Percentiles rank a stretch among this genome's conserved stretches.
These are phyloP conservation scores for Blastosporella zonata DNA, from an alignment of 1,284 basidiomycete species.

Conservation along the genomic window DNA sequence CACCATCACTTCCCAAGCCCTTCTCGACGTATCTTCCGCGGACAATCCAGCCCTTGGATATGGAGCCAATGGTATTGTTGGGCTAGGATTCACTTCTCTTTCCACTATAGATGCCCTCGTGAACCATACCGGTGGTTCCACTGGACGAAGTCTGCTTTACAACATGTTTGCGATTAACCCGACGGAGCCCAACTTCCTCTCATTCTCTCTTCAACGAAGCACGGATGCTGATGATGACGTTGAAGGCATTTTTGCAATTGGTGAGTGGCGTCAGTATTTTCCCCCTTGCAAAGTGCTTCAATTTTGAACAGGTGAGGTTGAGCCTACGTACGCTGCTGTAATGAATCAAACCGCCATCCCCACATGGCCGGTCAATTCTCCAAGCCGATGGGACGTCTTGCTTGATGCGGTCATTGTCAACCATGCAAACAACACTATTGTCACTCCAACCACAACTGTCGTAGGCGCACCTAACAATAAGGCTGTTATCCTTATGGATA, in stretches of 20 bases:
- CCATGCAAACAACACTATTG: slow-evolving; percentile 45
- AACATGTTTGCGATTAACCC: slow-evolving; percentile 71
- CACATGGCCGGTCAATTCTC: slow-evolving; percentile 63
- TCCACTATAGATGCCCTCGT: slow-evolving; percentile 64
- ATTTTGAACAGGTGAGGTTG: slow-evolving; percentile 53
- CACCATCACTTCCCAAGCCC: slow-evolving; percentile 61
- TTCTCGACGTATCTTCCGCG: slow-evolving; percentile 57
- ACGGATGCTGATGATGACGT: slow-evolving; percentile 48
- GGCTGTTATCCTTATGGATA: slow-evolving; percentile 72
- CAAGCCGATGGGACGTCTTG: slow-evolving; percentile 71
- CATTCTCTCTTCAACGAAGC: slow-evolving; percentile 65
- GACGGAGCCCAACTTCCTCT: slow-evolving; percentile 71
- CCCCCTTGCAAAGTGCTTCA: slow-evolving; percentile 4
- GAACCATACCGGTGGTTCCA: slow-evolving; percentile 51
- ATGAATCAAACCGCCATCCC: slow-evolving; percentile 53
- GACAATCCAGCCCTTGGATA: slow-evolving; percentile 70
- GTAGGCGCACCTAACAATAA: slow-evolving; percentile 56
- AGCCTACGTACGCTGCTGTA: slow-evolving; percentile 57
- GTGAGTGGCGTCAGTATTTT: slow-evolving; percentile 33
- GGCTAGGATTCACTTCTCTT: slow-evolving; percentile 74
- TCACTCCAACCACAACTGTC: slow-evolving; percentile 54
- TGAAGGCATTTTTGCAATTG: slow-evolving; percentile 67
- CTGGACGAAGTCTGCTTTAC: slow-evolving; percentile 68
- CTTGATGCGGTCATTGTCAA: slow-evolving; percentile 67
- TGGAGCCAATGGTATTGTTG: slow-evolving; percentile 69